phyloP scores from a whole-genome alignment of 2,329 filamentous ascomycete genomes.

The Paracoccidioides lutzii region DNA sequence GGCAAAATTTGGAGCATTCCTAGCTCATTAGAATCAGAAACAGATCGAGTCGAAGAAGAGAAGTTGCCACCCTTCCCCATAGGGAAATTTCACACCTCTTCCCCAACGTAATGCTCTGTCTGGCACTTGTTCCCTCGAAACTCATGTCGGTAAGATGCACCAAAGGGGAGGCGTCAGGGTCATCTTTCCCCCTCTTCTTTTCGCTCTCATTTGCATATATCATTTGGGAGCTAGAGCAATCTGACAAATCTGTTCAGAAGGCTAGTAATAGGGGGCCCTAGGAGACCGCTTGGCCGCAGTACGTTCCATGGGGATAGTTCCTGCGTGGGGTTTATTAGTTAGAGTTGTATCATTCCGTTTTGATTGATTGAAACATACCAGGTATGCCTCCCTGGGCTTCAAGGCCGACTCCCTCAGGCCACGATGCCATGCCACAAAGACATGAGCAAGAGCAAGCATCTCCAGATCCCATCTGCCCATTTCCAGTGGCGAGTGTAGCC shows the following conservation, averaged over 20 bases:
- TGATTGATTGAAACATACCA: slow-evolving; percentile 9
- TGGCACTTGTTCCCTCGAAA: not conserved
- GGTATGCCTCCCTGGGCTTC: slow-evolving; percentile 12
- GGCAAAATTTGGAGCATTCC: too few species aligned
- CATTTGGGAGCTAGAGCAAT: not conserved
- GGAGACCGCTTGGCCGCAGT: slow-evolving; percentile 4
- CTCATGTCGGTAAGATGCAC: not conserved
- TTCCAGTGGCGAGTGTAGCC: slow-evolving; percentile 8
- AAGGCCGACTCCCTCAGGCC: slow-evolving; percentile 13
- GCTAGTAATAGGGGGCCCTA: slow-evolving; percentile 4
- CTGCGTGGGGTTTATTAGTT: slow-evolving; percentile 3
- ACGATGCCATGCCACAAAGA: slow-evolving; percentile 13
- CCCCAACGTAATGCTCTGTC: too few species aligned
- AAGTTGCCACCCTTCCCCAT: too few species aligned
- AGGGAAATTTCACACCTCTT: too few species aligned
- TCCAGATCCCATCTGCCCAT: slow-evolving; percentile 10
- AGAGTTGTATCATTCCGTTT: not conserved
- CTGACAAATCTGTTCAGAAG: not conserved
- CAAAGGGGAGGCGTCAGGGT: not conserved
- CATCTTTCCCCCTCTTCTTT: not conserved
- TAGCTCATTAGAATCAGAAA: too few species aligned
- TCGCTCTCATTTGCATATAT: not conserved
- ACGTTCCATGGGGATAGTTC: slow-evolving; percentile 8
- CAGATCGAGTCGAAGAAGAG: too few species aligned
- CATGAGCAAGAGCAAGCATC: slow-evolving; percentile 15